Evolutionary conservation across 2,329 filamentous ascomycete genomes (phyloP), one percentile per base, ranked within the genome.

Genomic region (Claviceps pusilla): DNA sequence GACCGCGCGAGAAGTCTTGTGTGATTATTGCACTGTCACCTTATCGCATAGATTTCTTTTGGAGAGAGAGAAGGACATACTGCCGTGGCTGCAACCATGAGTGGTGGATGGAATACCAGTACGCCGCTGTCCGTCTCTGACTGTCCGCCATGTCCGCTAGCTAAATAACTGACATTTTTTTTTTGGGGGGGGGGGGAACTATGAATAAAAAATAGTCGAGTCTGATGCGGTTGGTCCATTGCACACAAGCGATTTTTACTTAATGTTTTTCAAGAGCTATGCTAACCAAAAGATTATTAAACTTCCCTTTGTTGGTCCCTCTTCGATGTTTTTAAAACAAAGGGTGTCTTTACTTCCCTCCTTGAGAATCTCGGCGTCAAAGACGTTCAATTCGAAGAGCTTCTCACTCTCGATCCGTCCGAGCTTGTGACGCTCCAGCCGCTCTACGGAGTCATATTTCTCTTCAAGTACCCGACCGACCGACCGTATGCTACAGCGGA

Each of bases 291-390:
- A 28, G 24, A 28, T 24, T 24, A 2, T 24, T 24, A 2, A 24
- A 24, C 24, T 24, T 24, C 24, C 24, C 24, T 24, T 24, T 24
- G 24, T 24, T 24, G 24, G 24, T 24, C 24, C 24, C 2, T 3
- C 24, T 24, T 24, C 24, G 24, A 2, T 33, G 6, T 33, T 6
- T 33, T 33, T 33, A 9, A 33, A 33, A 33, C 31, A 53, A 48
- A 80, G 90, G 93, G 93, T 65, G 90, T 98, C 66, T 98, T 98
- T 74, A 98, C 93, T 59, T 95, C 89, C 65, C 82, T 98, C 57
- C 86, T 98, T 66, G 89, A 96, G 61, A 79, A 77, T 64, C 85
- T 98, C 58, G 93, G 93, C 51, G 90, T 95, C 62, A 86, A 90
- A 69, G 83, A 88, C 66, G 89, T 97, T 2, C 93, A 98, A 70